Evolutionary conservation across 352 stramenopile species (phyloP).

Genomic region (Pythium rishiriense): DNA sequence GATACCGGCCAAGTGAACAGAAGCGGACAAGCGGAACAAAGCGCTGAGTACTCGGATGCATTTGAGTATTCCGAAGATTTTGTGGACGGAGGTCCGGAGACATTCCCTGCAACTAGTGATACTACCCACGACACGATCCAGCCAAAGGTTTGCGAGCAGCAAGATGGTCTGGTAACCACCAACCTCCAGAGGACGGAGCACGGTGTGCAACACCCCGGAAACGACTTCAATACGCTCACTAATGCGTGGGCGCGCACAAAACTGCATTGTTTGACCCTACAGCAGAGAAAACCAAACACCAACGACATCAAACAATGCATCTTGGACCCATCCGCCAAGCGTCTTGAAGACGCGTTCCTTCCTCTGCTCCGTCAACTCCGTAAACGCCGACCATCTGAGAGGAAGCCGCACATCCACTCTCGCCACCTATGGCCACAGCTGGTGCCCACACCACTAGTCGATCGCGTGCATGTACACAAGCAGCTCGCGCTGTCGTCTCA

Average conservation of each 20-base stretch:
- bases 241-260: background rate
- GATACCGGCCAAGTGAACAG: background rate
- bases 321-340: background rate
- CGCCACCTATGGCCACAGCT: background rate
- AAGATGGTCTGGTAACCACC: too few relatives aligned
- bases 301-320: background rate
- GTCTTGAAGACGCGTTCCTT: background rate
- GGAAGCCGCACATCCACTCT: background rate
- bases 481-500: slow-evolving; percentile 9
- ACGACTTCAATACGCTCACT: background rate
- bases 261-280: background rate
- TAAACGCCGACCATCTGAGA: background rate
- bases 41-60: background rate
- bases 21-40: background rate
- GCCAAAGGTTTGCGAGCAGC: too few relatives aligned
- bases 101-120: too few relatives aligned
- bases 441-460: slow-evolving; percentile 1
- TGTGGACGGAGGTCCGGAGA: background rate
- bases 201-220: background rate
- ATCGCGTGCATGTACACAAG: slow-evolving; percentile 6
- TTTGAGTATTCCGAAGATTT: background rate
- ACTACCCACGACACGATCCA: too few relatives aligned
- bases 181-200: too few relatives aligned
- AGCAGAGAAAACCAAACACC: background rate
- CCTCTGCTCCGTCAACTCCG: background rate